These are phyloP conservation scores for Apocynum venetum DNA, from an alignment of 257 asterid species.

Conservation along the genomic window DNA sequence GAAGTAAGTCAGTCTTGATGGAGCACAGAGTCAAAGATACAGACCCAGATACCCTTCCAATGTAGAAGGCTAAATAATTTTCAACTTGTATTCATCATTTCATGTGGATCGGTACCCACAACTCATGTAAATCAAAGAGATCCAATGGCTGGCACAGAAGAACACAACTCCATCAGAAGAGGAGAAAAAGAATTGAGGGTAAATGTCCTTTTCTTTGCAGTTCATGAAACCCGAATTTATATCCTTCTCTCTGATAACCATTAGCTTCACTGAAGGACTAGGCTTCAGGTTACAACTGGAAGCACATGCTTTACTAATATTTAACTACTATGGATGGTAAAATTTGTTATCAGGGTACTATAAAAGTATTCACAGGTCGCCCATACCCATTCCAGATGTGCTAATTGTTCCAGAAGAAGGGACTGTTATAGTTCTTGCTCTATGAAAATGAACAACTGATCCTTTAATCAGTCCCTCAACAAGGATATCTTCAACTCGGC, in stretches of 20 bases:
- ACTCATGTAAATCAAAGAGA: neutral
- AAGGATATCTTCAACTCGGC: constrained; percentile 97
- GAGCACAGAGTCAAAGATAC: neutral
- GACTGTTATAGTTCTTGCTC: constrained; percentile 78
- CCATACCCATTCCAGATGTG: constrained; percentile 93
- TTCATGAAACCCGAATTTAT: neutral
- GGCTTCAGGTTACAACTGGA: neutral
- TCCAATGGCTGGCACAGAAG: neutral
- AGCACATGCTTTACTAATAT: neutral
- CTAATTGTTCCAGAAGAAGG: constrained; percentile 76
- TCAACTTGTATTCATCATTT: neutral
- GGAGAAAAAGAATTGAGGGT: neutral
- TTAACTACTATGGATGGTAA: neutral
- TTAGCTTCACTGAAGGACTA: neutral
- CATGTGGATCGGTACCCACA: neutral
- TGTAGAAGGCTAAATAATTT: neutral
- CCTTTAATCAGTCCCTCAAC: constrained; percentile 94
- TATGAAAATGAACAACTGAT: constrained; percentile 96
- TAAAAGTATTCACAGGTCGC: neutral
- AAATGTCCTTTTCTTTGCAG: neutral
- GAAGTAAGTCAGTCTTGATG: neutral
- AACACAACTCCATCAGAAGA: neutral
- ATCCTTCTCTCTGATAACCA: neutral
- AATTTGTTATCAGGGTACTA: neutral
- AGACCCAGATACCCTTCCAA: neutral